A percentile compares a stretch with the other conserved stretches of the same genome.
Evolutionary conservation across 257 asterid species (phyloP).

Genomic region (Solanum gandarillasii): DNA sequence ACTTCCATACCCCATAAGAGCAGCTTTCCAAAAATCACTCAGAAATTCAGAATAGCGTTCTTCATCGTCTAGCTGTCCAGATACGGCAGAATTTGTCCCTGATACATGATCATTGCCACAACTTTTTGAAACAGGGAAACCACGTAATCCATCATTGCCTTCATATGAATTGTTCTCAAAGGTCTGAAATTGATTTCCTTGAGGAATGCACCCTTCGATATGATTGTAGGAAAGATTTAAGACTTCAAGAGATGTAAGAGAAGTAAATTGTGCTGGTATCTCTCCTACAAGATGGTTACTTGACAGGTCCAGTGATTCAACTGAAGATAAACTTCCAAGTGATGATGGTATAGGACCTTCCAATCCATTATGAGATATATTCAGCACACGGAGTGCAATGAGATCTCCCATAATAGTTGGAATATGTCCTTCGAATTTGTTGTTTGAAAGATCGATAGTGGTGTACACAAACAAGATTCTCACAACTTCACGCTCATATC

Average conservation of each 20-base stretch:
- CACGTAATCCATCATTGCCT: not conserved
- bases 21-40: not conserved
- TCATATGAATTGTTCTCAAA: not conserved
- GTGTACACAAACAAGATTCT: not conserved
- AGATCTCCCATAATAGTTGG: not conserved
- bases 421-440: not conserved
- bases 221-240: not conserved
- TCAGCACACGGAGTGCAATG: not conserved
- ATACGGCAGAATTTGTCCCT: no score
- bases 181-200: not conserved
- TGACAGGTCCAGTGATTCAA: not conserved
- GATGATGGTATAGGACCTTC: not conserved
- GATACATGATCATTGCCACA: not conserved
- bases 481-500: not conserved
- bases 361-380: no score
- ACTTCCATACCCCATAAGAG: not conserved
- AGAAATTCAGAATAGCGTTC: not conserved
- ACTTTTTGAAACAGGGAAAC: not conserved
- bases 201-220: not conserved
- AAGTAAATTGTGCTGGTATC: not conserved
- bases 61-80: not conserved
- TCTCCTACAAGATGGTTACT: not conserved
- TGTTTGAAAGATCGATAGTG: not conserved
- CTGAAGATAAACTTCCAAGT: not conserved
- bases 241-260: not conserved